Evolutionary conservation across 768 basidiomycete genomes (phyloP), one percentile per base, ranked within the genome.

Genomic region (Pholiota microspora): DNA sequence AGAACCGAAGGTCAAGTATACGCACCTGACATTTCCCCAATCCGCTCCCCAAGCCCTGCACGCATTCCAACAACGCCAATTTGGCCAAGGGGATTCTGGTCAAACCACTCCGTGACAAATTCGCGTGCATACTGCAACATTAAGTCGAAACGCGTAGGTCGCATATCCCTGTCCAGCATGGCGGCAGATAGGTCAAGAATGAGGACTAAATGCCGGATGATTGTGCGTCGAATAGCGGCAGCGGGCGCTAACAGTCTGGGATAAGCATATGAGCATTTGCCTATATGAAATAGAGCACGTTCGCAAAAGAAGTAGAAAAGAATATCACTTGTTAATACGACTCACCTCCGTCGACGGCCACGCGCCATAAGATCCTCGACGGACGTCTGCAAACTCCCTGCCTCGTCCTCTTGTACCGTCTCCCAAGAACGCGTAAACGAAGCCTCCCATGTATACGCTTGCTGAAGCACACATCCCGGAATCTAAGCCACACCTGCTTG

Each of bases 81-180:
- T 71, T 98, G 97, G 18, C 96, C 95, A 10, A 99, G 78, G 1
- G 97, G 97, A 65, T 99, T 99, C 73, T 98, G 97, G 72, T 99
- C 97, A 69, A 98, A 99, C 95, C 96, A 99, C 68, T 99, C 97
- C 6, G 81, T 76, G 25, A 98, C 80, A 61, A 98, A 99, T 62
- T 92, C 92, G 54, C 94, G 82, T 12, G 94, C 83, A 67, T 95
- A 96, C 64, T 94, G 88, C 40, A 98, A 73, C 63, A 86, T 88
- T 28, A 99, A 71, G 65, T 97, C 95, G 61, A 96, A 95, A 53
- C 97, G 83, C 18, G 92, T 94, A 9, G 95, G 94, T 5, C 96
- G 83, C 86, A 96, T 92, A 72, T 99, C 97, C 25, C 94, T 84
- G 70, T 98, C 97, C 72, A 84, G 81, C 94, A 98, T 98, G 0